Base-by-base conservation (phyloP, 805 yeast species). In the Metschnikowia dekortorum region DNA sequence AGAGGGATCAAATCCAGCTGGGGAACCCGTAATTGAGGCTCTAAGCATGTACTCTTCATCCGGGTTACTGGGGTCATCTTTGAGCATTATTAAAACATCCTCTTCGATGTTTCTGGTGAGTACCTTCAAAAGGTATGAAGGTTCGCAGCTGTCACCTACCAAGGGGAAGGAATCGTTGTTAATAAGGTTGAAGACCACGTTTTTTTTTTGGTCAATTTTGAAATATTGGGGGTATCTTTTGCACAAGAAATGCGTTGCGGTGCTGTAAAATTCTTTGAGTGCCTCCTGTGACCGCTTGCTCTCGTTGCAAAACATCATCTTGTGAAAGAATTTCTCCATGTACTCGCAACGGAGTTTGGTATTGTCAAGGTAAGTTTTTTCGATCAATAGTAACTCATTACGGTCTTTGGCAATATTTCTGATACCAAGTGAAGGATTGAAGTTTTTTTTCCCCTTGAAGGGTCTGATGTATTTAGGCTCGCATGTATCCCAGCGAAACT, bases 1-100 rank as follows among this genome's bases (percentile, higher is more conserved):
- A 4, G 73, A 65, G 4, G 92, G 91, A 59, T 82, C 81, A 64
- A 87, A 87, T 1, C 92, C 92, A 1, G 85, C 81, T 1, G 92
- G 89, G 57, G 84, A 84, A 7, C 83, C 81, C 26, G 83, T 76
- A 3, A 78, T 68, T 7, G 82, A 80, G 0, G 82, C 83, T 47
- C 84, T 70, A 39, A 83, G 62, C 29, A 76, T 69, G 61, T 84
- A 86, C 57, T 84, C 90, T 49, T 79, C 80, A 14, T 75, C 74
- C 34, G 63, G 64, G 28, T 67, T 65, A 3, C 44, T 35, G 0
- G 73, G 73, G 35, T 69, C 53, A 31, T 71, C 74, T 48, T 74
- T 75, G 6, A 78, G 60, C 57, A 86, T 57, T 6, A 87, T 64
- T 39, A 86, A 60, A 48, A 83, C 73, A 60, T 87, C 91, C 57